Base-by-base conservation (phyloP, 225 moss, liverwort and hornwort genomes). In the Bryum argenteum region DNA sequence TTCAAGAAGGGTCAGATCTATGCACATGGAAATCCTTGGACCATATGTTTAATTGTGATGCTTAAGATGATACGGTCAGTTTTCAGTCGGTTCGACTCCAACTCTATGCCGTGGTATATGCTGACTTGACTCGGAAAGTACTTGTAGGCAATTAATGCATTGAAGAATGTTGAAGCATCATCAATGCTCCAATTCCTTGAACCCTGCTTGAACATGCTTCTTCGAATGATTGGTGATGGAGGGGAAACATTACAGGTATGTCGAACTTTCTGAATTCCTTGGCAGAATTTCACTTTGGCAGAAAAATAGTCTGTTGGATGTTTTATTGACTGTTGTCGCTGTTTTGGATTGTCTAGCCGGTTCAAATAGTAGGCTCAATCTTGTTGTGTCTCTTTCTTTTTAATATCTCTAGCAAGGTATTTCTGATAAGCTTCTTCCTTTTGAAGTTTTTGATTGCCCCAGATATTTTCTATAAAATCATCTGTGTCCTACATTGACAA, bases 131-230 rank as follows among this genome's bases (percentile, higher is more conserved):
- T 43, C 22, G 54, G 71, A 68, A 75, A 68, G 24, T 68, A 50
- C 51, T 66, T 78, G 42, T 54, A 97, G 97, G 92, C 98, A 71
- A 98, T 98, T 75, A 94, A 98, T 76, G 91, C 95, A 61, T 75
- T 98, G 83, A 98, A 98, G 80, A 89, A 88, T 84, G 98, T 98
- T 37, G 98, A 98, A 68, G 86, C 98, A 66, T 89, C 90, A 47
- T 91, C 94, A 23, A 94, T 98, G 98, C 88, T 98, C 22, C 94
- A 98, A 68, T 98, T 98, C 63, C 88, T 98, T 75, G 94, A 98
- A 85, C 98, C 98, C 10, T 88, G 88, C 73, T 71, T 98, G 48
- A 98, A 94, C 73, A 98, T 98, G 98, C 91, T 98, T n/a, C 94
- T 94, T 19, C 88, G 92, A 70, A 93, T 98, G 94, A 94, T 98